Evolutionary conservation across 2,329 filamentous ascomycete genomes (phyloP).

Genomic region (Pezicula neosporulosa): DNA sequence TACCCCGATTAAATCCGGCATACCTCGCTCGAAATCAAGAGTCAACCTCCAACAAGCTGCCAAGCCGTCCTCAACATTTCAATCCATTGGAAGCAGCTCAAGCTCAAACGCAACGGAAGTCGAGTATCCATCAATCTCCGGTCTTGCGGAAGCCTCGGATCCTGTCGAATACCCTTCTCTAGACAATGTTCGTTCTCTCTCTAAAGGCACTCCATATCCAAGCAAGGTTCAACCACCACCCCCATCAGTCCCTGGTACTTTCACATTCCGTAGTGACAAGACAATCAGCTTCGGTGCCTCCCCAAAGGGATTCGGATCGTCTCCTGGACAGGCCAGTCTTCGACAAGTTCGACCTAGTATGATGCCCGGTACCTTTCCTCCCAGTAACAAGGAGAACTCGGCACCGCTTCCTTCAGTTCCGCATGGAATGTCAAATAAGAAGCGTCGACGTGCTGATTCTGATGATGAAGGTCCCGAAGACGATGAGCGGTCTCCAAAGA

Average conservation of each 20-base stretch:
- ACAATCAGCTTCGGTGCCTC: slow-evolving; percentile 54
- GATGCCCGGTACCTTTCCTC: slow-evolving; percentile 57
- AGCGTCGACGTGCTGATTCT: slow-evolving; percentile 54
- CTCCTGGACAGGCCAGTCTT: slow-evolving; percentile 56
- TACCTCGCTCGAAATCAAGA: slow-evolving; percentile 39
- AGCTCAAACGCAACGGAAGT: slow-evolving; percentile 31
- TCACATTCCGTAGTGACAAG: slow-evolving; percentile 64
- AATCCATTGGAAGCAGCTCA: slow-evolving; percentile 6
- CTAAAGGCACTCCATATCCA: slow-evolving; percentile 4
- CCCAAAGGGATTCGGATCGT: slow-evolving; percentile 50
- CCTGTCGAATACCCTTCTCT: slow-evolving; percentile 26
- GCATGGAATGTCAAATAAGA: slow-evolving; percentile 65
- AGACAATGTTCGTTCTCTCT: slow-evolving; percentile 20
- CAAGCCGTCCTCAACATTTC: slow-evolving; percentile 28
- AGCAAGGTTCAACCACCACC: slow-evolving; percentile 6
- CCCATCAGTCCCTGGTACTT: slow-evolving; percentile 49
- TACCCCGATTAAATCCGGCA: slow-evolving; percentile 49
- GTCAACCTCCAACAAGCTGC: slow-evolving; percentile 31
- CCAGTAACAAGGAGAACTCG: slow-evolving; percentile 52
- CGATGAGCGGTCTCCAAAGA: slow-evolving; percentile 52
- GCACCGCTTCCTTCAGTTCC: slow-evolving; percentile 41
- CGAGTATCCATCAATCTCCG: slow-evolving; percentile 51
- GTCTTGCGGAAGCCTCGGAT: slow-evolving; percentile 10
- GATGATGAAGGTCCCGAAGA: slow-evolving; percentile 53
- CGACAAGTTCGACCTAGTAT: slow-evolving; percentile 56